A percentile compares a stretch with the other conserved stretches of the same genome.
Evolutionary conservation across 495 filamentous ascomycete genomes (phyloP).

Genomic region (Aspergillus carlsbadensis): DNA sequence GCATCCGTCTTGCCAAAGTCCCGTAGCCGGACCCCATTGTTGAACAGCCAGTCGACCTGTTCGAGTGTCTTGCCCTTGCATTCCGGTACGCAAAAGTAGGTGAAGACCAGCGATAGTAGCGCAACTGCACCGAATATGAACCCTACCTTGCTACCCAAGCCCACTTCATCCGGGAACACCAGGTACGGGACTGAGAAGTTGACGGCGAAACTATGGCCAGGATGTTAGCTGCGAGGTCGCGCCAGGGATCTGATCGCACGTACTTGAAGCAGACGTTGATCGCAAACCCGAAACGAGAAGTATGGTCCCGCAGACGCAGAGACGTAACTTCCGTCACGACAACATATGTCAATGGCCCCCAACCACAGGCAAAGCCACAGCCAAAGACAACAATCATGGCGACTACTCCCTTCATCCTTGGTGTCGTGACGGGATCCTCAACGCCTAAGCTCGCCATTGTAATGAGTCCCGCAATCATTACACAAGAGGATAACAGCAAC

Average conservation of each 20-base stretch:
- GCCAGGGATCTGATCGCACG: neutral
- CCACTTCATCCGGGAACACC: neutral
- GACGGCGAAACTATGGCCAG: slow-evolving; percentile 13
- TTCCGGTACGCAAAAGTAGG: slow-evolving; percentile 15
- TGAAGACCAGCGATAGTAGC: neutral
- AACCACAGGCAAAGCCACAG: slow-evolving; percentile 1
- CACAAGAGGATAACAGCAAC: neutral
- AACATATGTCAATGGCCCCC: slow-evolving; percentile 6
- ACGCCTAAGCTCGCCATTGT: neutral
- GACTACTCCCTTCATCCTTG: slow-evolving; percentile 2
- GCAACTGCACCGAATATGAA: slow-evolving; percentile 12
- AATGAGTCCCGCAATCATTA: slow-evolving; percentile 1
- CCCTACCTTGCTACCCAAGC: slow-evolving; percentile 6
- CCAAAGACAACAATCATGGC: slow-evolving; percentile 6
- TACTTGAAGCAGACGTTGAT: slow-evolving; percentile 9
- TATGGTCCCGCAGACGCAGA: slow-evolving; percentile 8
- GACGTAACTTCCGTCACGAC: neutral
- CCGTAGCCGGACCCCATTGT: neutral
- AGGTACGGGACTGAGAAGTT: slow-evolving; percentile 15
- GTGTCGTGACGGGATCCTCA: neutral
- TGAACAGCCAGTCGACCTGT: slow-evolving; percentile 12
- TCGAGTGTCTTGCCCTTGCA: slow-evolving; percentile 9
- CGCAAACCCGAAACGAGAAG: neutral
- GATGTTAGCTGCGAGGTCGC: neutral
- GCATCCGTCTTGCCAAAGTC: slow-evolving; percentile 4